These are phyloP conservation scores for Favolaschia claudopus DNA, from an alignment of 768 basidiomycete species.

Conservation along the genomic window DNA sequence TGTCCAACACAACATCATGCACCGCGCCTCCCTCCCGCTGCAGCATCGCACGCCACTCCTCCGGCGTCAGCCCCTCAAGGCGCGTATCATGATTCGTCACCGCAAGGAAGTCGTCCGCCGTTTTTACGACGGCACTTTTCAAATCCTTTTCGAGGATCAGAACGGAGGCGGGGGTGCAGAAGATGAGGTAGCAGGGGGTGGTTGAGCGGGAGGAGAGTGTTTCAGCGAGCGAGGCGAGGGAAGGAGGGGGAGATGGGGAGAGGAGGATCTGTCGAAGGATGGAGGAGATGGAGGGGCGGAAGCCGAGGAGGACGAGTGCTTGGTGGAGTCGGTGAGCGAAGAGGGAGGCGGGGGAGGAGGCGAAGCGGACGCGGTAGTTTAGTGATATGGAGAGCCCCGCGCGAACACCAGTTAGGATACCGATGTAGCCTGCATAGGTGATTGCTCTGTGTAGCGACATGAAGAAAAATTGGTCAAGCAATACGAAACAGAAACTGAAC, in stretches of 20 bases:
- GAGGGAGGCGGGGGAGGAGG: constrained; percentile 32
- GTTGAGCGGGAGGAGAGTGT: constrained; percentile 27
- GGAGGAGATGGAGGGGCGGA: constrained; percentile 41
- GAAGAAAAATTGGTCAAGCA: neutral
- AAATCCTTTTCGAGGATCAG: constrained; percentile 47
- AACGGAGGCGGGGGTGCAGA: constrained; percentile 40
- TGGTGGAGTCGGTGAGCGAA: constrained; percentile 40
- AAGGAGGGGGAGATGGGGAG: constrained; percentile 33
- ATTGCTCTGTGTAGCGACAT: constrained; percentile 42
- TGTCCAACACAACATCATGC: constrained; percentile 41
- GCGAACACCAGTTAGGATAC: constrained; percentile 47
- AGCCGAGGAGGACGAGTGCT: constrained; percentile 38
- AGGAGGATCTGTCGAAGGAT: constrained; percentile 42
- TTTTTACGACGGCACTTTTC: constrained; percentile 26
- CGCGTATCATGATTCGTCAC: constrained; percentile 46
- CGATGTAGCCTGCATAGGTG: constrained; percentile 49
- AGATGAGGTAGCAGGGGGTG: constrained; percentile 46
- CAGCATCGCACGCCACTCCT: constrained; percentile 29
- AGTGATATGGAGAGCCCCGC: constrained; percentile 45
- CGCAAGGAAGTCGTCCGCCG: constrained; percentile 36
- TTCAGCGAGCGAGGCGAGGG: constrained; percentile 31
- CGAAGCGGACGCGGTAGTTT: constrained; percentile 41
- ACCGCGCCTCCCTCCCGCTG: constrained; percentile 15
- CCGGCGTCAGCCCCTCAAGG: constrained; percentile 34
- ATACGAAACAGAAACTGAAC: constrained; percentile 15